Base-by-base conservation (phyloP, 345 rosid genomes). In the Raphanus raphanistrum region DNA sequence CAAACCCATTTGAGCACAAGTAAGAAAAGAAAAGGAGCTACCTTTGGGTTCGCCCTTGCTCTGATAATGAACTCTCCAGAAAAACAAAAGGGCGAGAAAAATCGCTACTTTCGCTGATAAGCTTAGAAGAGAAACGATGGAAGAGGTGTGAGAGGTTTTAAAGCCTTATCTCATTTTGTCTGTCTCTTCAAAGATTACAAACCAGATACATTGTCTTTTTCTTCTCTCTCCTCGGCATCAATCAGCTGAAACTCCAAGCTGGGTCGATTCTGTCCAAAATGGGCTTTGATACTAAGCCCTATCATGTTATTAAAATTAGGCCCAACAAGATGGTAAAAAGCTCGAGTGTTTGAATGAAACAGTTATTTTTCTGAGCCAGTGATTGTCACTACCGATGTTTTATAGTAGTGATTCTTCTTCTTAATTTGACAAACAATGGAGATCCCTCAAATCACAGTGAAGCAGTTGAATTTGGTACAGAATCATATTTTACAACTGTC, bases 91-190 rank as follows among this genome's bases (percentile, higher is more conserved):
- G 13, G 65, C 38, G 32, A 66, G 12, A 63, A 0, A 3, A 27
- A 25, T 55, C 8, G 54, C 26, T 13, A 26, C 10, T 9, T 33
- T 35, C 26, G 3, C 13, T 59, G 68, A 76, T 62, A 64, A 67
- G 60, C 35, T 2, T 5, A 5, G 45, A 59, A 63, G 45, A 4
- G 63, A 9, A 60, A 76, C 41, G 0, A 61, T 25, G 6, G 62
- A 10, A 60, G 35, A 2, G 68, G 70, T 62, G 70, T 50, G 80
- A 76, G 75, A 70, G 75, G 66, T 70, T 45, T 77, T 43, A 71
- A 77, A 78, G 48, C 57, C 77, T 78, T 78, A 78, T 78, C 81
- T 72, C 81, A 58, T 78, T 43, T 65, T 38, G 29, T 59, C 29
- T 54, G 64, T 61, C 36, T 71, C 50, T 38, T 58, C 64, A 55